Base-by-base conservation (phyloP, 495 filamentous ascomycete genomes). In the Copromyces sp. region DNA sequence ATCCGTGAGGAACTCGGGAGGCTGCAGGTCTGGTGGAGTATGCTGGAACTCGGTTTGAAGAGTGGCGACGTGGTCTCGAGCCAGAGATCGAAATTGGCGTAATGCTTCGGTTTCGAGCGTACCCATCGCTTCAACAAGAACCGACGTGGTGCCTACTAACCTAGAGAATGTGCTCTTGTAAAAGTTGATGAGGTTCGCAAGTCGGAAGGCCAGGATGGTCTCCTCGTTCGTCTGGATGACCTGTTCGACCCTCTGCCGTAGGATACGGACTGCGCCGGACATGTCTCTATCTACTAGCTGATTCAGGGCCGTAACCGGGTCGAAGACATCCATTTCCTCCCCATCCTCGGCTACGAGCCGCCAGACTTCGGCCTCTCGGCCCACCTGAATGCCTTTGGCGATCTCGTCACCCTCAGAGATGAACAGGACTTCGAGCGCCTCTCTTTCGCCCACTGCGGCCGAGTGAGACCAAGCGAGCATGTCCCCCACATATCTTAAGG, bases 381-480 rank as follows among this genome's bases (percentile, higher is more conserved):
- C 94, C 45, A 92, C 91, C 78, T 94, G 89, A 44, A 99, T 93
- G 4, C 91, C 92, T 72, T 89, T 91, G 42, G 91, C 92, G 74
- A 97, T 92, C 74, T 97, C 93, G 72, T 95, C 92, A n/a, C 93
- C 94, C 70, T 97, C 94, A 2, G 91, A 89, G 41, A 97, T 90
- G 78, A 98, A 98, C 5, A 99, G 83, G 4, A 92, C 89, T 78
- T 98, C 95, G 20, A 99, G 85, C 3, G 95, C 93, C 80, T 99
- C 95, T 59, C 93, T 87, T 81, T 99, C 95, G 24, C 94, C 94
- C 0, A 98, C 95, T 0, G 95, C 89, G 7, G 94, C 91, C 1
- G 96, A 98, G 78, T 99, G 95, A 3, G 90, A 89, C 95, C 95
- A 99, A 7, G 95, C 95, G 17, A 98, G 87, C 95, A 99, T 98